Evolutionary conservation across 441 rosid species (phyloP), one percentile per base, ranked within the genome.

Genomic region (Arabidopsis hybrid): DNA sequence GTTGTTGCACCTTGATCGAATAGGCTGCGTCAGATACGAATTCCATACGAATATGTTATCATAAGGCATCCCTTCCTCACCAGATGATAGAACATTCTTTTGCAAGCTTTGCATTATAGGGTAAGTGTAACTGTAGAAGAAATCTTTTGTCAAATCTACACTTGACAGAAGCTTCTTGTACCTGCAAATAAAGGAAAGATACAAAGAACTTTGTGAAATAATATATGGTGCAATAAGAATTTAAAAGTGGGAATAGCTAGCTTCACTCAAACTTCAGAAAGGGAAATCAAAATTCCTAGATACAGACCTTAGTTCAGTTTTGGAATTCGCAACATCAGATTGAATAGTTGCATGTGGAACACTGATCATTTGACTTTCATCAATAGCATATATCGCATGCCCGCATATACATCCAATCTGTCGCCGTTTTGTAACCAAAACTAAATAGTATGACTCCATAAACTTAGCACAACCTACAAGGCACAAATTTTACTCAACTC

Each of bases 41-140:
- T 93, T 95, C 99, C 99, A 95, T 65, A 95, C 98, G 50, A 95
- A 95, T 76, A 95, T 89, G 77, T 83, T 84, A 74, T 95, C 97
- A 80, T 93, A 93, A 52, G 92, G 91, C 85, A 90, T 89, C 74
- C 86, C 82, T 80, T 85, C 92, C 73, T 87, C 88, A 11, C 89
- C 90, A 71, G 78, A 55, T 21, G 95, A 82, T 31, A 78, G 73
- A 67, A 90, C 92, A 83, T 90, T 95, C 69, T 85, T 91, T 80
- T 95, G 99, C 91, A 93, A 82, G 83, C 93, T 85, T 78, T 89
- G 99, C 99, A 95, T 95, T 83, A 95, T 81, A 60, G 99, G 99
- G 82, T 95, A 93, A 10, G 97, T 93, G 80, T 93, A 95, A 67
- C 99, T 95, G 78, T 84, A 95, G 94, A 86, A 95, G 78, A 93